Base-by-base conservation (phyloP, 129 eudicot species). In the Gnaphalium uliginosum region DNA sequence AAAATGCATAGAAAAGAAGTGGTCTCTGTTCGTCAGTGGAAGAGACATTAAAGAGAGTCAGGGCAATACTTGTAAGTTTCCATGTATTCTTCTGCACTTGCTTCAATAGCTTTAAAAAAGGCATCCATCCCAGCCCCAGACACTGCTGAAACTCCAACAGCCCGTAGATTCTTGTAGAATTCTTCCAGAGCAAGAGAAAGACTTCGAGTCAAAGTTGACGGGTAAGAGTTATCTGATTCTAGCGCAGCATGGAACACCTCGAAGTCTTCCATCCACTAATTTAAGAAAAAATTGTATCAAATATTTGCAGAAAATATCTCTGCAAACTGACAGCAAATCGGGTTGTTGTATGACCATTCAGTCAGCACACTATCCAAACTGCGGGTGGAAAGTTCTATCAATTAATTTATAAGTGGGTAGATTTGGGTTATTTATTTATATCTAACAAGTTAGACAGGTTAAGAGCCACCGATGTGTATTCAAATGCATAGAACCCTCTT, bases 121-220 rank as follows among this genome's bases (percentile, higher is more conserved):
- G 85, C 87, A 70, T 87, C 93, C 89, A 94, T 94, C 51, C 99
- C 99, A 69, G 90, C 85, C 60, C 99, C 97, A 72, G 92, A 75
- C 29, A 94, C 92, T 7, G 99, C 99, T 76, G 97, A 94, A 46
- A 94, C 99, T 79, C 99, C 99, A 71, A 94, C 97, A 23, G 97
- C 77, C 41, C 85, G 81, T 21, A 94, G 83, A 65, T 91, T 89
- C 67, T 89, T 91, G 76, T 89, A 91, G 76, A 94, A 94, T 72
- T 94, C 99, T 75, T 94, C 96, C 29, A 94, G 75, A 15, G 95
- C 88, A 66, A 89, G 90, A 75, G 97, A 90, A 68, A 94, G 90
- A 73, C 97, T 94, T 67, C 93, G 89, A 43, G 99, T 91, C 72
- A 94, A 79, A 65, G 88, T 87, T 68, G 99, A 86, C 17, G 91